phyloP scores from a whole-genome alignment of 768 basidiomycete species.

The Udeniomyces megalosporus region DNA sequence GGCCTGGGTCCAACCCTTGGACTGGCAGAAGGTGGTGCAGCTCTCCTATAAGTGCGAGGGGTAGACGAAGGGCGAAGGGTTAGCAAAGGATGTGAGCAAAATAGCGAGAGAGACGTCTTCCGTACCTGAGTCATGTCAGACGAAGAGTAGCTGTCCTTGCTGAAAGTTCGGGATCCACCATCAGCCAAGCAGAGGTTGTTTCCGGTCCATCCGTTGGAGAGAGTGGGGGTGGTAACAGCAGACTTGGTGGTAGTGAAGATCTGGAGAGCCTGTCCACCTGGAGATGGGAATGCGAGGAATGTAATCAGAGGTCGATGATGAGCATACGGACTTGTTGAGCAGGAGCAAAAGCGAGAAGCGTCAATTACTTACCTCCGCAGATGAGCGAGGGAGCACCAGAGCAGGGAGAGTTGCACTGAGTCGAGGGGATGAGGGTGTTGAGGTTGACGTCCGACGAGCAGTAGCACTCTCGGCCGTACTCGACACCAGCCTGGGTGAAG shows the following conservation, averaged over 20 bases:
- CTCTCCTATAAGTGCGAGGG: conserved; percentile 29
- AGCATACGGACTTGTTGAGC: too few relatives aligned
- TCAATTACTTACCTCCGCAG: too few relatives aligned
- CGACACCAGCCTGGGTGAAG: conserved; percentile 1
- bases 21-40: conserved; percentile 27
- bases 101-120: too few relatives aligned
- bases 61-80: background rate
- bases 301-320: too few relatives aligned
- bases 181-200: background rate
- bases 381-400: background rate
- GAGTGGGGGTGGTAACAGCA: background rate
- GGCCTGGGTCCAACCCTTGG: conserved; percentile 26
- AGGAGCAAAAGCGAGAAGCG: too few relatives aligned
- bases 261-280: conserved; percentile 6
- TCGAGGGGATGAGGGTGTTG: background rate
- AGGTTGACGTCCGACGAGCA: background rate
- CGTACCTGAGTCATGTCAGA: too few relatives aligned
- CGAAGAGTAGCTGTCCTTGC: too few relatives aligned
- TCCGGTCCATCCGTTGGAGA: background rate
- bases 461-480: conserved; percentile 1
- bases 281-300: too few relatives aligned
- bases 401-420: conserved; percentile 5
- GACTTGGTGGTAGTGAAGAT: background rate
- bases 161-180: background rate
- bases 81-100: too few relatives aligned